These are phyloP conservation scores for Hypoxylon sp. DNA, from an alignment of 2,329 filamentous ascomycete species.

Conservation along the genomic window DNA sequence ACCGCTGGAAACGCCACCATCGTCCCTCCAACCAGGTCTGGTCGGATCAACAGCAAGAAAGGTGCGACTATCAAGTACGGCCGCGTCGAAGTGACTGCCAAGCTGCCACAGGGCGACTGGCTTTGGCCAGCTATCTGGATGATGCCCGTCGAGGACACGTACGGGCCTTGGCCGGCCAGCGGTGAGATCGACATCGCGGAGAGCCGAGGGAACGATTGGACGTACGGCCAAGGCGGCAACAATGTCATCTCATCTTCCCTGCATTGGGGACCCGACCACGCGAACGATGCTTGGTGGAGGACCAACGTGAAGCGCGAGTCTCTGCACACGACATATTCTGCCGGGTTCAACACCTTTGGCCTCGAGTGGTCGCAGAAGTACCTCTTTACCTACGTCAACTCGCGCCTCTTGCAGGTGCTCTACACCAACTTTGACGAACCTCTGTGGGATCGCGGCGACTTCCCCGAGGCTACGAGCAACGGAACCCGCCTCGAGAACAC, in stretches of 20 bases:
- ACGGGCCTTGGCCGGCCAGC: conserved; percentile 79
- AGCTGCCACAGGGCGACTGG: conserved; percentile 81
- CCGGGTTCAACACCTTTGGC: conserved; percentile 77
- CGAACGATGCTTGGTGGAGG: conserved; percentile 82
- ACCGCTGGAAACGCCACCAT: conserved; percentile 75
- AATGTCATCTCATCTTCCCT: conserved; percentile 81
- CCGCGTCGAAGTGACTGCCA: conserved; percentile 80
- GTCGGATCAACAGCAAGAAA: conserved; percentile 77
- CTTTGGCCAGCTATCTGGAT: conserved; percentile 94
- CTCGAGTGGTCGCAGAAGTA: conserved; percentile 90
- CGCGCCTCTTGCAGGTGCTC: conserved; percentile 78
- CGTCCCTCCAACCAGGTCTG: conserved; percentile 79
- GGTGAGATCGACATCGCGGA: conserved; percentile 88
- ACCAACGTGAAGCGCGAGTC: conserved; percentile 80
- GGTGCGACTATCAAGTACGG: conserved; percentile 79
- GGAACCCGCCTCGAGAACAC: conserved; percentile 69
- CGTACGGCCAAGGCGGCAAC: conserved; percentile 78
- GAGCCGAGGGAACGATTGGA: conserved; percentile 82
- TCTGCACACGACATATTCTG: conserved; percentile 76
- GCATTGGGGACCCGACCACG: conserved; percentile 79
- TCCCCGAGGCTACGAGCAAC: conserved; percentile 69
- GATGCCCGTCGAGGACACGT: conserved; percentile 75
- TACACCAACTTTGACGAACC: conserved; percentile 77
- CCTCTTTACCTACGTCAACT: conserved; percentile 86
- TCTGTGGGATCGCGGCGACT: conserved; percentile 73